Evolutionary conservation across 2,329 filamentous ascomycete genomes (phyloP), one percentile per base, ranked within the genome.

Genomic region (Nannizziopsis barbatae): DNA sequence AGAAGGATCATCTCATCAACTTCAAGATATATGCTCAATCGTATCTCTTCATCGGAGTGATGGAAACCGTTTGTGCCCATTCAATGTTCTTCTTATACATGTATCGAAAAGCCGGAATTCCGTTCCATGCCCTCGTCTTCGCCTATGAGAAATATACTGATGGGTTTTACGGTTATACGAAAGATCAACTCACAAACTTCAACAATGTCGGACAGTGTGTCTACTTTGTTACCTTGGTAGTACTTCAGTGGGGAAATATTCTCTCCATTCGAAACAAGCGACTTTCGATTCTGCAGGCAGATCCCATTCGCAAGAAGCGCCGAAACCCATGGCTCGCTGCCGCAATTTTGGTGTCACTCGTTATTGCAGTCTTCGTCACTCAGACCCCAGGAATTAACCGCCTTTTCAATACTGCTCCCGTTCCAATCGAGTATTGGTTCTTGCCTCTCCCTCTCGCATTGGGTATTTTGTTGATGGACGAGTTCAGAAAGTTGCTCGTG

Each of bases 41-140:
- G 0, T 77, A 77, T 52, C 65, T 75, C 2, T 75, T 77, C 52
- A 69, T 71, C 1, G 74, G 74, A 27, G 66, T 69, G 32, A 71
- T 76, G 65, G 74, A 77, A 52, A 71, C 73, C 0, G 50, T 71
- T 47, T 67, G 62, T 3, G 72, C 74, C 0, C 73, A 75, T 48
- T 51, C 68, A 53, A 76, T 77, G 74, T 76, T 71, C 59, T 77
- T 75, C 62, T 53, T 75, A 0, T 77, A 76, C 63, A 68, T 72
- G 65, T 74, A 66, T 60, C 65, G 59, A 10, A 58, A 70, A 37
- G 72, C 73, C 1, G 65, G 68, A 5, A 74, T 77, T 32, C 69
- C 74, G 0, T 61, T 73, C 39, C 57, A 58, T 10, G 64, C 70
- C 5, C 68, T 77, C 9, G 69, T 75, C 55, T 73, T 77, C 56